Evolutionary conservation across 2,329 filamentous ascomycete genomes (phyloP).

Genomic region (Neofusicoccum ribis): DNA sequence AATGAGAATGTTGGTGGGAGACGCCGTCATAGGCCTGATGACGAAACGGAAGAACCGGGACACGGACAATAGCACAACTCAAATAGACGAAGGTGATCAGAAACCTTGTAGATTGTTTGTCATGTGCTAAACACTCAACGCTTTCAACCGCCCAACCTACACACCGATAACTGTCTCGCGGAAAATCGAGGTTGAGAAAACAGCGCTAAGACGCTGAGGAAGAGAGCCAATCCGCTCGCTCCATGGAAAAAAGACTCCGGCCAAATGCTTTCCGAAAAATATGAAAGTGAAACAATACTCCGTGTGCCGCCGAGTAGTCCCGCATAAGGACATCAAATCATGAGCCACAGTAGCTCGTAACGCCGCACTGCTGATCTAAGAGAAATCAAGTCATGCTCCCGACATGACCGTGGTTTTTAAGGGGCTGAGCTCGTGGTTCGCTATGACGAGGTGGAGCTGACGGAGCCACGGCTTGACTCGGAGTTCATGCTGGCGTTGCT

Average conservation of each 20-base stretch:
- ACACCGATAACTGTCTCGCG: no score
- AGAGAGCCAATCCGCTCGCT: neutral
- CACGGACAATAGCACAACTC: neutral
- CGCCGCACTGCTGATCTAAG: neutral
- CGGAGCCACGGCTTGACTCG: conserved; percentile 28
- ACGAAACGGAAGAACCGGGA: no score
- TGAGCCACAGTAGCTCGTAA: neutral
- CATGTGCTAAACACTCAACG: neutral
- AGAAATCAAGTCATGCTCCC: neutral
- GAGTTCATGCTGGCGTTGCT: conserved; percentile 21
- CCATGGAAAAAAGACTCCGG: neutral
- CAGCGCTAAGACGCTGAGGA: neutral
- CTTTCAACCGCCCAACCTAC: neutral
- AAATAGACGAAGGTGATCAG: neutral
- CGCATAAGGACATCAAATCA: neutral
- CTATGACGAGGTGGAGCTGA: conserved; percentile 25
- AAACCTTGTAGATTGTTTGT: conserved; percentile 4
- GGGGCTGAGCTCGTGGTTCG: neutral
- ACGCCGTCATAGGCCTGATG: no score
- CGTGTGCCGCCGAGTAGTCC: neutral
- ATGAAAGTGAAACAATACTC: neutral
- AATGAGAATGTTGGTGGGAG: no score
- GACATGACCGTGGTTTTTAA: neutral
- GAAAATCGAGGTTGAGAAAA: no score
- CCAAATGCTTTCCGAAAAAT: neutral